These are phyloP conservation scores for Amoebophrya sp. DNA, from an alignment of 169 alveolate genomes.

Conservation along the genomic window DNA sequence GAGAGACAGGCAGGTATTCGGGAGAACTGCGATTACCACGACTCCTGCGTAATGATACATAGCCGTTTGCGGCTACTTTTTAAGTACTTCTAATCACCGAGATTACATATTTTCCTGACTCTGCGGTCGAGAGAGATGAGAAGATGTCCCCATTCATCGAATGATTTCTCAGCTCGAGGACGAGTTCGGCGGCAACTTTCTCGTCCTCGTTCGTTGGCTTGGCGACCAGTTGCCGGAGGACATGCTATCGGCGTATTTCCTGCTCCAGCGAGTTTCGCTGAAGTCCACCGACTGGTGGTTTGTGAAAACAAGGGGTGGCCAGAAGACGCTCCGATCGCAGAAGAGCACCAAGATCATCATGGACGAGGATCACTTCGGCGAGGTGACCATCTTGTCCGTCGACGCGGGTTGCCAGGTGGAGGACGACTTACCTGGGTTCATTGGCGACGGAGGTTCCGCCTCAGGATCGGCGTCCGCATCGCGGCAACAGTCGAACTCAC, in stretches of 20 bases:
- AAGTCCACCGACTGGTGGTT: neutral
- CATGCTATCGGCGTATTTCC: neutral
- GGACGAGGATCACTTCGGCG: neutral
- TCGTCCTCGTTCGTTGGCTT: neutral
- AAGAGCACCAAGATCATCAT: neutral
- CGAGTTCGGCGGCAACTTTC: neutral
- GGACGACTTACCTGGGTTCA: neutral
- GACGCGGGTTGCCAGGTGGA: neutral
- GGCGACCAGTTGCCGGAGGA: neutral
- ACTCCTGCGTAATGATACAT: too few species aligned
- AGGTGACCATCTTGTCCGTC: neutral
- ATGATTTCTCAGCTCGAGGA: neutral
- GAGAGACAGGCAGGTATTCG: too few species aligned
- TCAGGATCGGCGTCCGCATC: too few species aligned
- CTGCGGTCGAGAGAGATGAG: too few species aligned
- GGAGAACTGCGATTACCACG: too few species aligned
- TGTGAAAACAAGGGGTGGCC: neutral
- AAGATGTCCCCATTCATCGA: too few species aligned
- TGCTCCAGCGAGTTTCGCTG: neutral
- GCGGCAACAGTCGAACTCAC: too few species aligned
- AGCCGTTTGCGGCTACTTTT: too few species aligned
- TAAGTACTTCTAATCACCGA: too few species aligned
- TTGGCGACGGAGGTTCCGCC: too few species aligned
- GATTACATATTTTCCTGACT: too few species aligned
- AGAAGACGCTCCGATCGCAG: neutral